Percentiles rank a stretch among this genome's conserved stretches.
Conservation (phyloP, 176 grass and related monocot species). For the Carex parvula region DNA sequence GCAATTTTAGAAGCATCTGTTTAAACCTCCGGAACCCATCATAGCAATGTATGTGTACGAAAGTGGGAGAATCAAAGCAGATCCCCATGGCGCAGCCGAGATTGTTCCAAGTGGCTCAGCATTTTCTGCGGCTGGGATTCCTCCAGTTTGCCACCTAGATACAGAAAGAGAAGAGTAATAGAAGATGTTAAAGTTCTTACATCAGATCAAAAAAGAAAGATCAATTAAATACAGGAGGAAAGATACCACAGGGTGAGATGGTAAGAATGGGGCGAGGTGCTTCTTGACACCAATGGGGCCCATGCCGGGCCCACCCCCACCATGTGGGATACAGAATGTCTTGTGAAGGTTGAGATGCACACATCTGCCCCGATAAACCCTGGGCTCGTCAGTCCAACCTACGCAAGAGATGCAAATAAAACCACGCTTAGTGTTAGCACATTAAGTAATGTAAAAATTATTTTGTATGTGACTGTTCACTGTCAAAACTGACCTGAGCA, state of each 20-base stretch:
- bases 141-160: slow-evolving; percentile 76
- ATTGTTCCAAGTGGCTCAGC: slow-evolving; percentile 86
- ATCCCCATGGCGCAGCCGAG: slow-evolving; percentile 96
- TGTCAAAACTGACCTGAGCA: slow-evolving; percentile 69
- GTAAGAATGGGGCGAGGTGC: slow-evolving; percentile 96
- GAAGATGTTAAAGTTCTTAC: neutral
- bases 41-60: slow-evolving; percentile 98
- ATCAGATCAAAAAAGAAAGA: neutral
- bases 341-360: slow-evolving; percentile 98
- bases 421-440: neutral
- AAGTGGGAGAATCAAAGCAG: slow-evolving; percentile 96
- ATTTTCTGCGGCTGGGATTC: slow-evolving; percentile 81
- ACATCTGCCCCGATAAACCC: slow-evolving; percentile 99
- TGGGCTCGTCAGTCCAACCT: slow-evolving; percentile 97
- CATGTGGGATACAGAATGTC: slow-evolving; percentile 99
- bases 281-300: slow-evolving; percentile 99
- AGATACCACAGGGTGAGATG: slow-evolving; percentile 93
- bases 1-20: slow-evolving; percentile 97
- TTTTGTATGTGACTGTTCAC: neutral
- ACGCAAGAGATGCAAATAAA: slow-evolving; percentile 22
- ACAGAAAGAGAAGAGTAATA: neutral
- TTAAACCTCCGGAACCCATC: slow-evolving; percentile 94
- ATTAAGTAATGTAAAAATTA: neutral
- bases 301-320: slow-evolving; percentile 98
- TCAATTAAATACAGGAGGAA: neutral